phyloP scores from a whole-genome alignment of 148 eudicot species.

The Nepenthes mirabilis region DNA sequence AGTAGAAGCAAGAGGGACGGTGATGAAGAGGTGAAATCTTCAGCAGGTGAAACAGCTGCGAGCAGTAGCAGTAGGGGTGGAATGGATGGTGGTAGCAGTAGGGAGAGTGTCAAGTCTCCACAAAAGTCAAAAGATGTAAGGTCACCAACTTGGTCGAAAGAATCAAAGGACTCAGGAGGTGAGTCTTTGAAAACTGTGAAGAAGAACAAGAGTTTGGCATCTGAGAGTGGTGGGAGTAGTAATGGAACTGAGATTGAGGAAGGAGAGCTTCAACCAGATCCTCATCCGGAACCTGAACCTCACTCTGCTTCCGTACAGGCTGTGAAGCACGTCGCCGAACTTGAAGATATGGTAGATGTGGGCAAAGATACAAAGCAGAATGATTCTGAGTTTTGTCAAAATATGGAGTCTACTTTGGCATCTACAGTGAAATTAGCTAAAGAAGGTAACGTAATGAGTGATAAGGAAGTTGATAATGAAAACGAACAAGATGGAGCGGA shows the following conservation, averaged over 20 bases:
- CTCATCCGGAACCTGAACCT: slow-evolving; percentile 22
- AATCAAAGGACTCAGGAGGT: slow-evolving; percentile 61
- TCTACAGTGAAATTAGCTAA: slow-evolving; percentile 2
- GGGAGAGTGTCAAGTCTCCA: slow-evolving; percentile 42
- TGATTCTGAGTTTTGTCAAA: slow-evolving; percentile 9
- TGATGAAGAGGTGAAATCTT: slow-evolving; percentile 52
- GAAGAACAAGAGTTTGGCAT: slow-evolving; percentile 42
- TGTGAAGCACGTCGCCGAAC: slow-evolving; percentile 9
- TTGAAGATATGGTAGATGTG: slow-evolving; percentile 10
- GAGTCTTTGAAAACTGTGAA: slow-evolving; percentile 56
- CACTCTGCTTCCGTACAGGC: slow-evolving; percentile 6
- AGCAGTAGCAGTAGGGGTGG: slow-evolving; percentile 35
- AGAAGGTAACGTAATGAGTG: slow-evolving; percentile 15
- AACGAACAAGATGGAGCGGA: slow-evolving; percentile 16
- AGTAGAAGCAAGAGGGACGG: slow-evolving; percentile 42
- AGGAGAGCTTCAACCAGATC: slow-evolving; percentile 90
- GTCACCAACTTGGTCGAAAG: slow-evolving; percentile 56
- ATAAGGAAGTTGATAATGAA: slow-evolving; percentile 16
- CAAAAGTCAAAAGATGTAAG: slow-evolving; percentile 42
- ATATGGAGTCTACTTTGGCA: slow-evolving; percentile 8
- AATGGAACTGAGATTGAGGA: slow-evolving; percentile 78
- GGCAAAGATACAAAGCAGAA: slow-evolving; percentile 6
- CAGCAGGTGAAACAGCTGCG: slow-evolving; percentile 33
- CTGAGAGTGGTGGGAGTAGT: slow-evolving; percentile 21
- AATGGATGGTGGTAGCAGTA: slow-evolving; percentile 33